Percentiles rank a stretch among this genome's conserved stretches.
Conservation (phyloP, 768 basidiomycete genomes). For the Xanthoconium purpureum region DNA sequence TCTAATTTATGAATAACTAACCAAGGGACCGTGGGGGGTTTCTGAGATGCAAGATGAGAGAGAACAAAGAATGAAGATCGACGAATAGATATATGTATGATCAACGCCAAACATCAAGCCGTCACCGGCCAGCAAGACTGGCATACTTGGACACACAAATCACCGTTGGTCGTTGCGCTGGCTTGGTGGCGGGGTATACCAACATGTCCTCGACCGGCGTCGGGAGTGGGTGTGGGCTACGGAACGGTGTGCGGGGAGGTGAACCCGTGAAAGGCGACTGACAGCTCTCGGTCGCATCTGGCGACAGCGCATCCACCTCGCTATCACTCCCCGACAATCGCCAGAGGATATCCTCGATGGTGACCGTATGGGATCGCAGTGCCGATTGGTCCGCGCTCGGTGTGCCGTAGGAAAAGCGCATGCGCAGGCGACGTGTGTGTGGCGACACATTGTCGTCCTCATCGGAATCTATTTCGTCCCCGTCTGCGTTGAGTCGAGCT, state of each 20-base stretch:
- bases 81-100: not conserved
- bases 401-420: constrained; percentile 30
- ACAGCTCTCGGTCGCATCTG: constrained; percentile 21
- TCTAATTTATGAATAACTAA: constrained; percentile 30
- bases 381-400: constrained; percentile 26
- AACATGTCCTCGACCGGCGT: constrained; percentile 56
- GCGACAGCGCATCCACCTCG: constrained; percentile 16
- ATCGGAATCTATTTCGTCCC: constrained; percentile 60
- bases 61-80: constrained; percentile 2
- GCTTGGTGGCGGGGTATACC: constrained; percentile 17
- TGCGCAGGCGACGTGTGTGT: constrained; percentile 47
- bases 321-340: constrained; percentile 24
- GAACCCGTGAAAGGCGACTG: constrained; percentile 10
- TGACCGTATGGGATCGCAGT: constrained; percentile 27
- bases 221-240: constrained; percentile 48
- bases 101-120: not conserved
- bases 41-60: constrained; percentile 1
- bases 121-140: constrained; percentile 32
- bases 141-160: constrained; percentile 29
- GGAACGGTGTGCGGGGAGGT: constrained; percentile 11
- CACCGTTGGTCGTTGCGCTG: constrained; percentile 4
- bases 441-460: constrained; percentile 54
- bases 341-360: constrained; percentile 26
- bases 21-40: constrained; percentile 1
- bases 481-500: constrained; percentile 48